These are phyloP conservation scores for Myriosclerotinia duriaeana DNA, from an alignment of 2,329 filamentous ascomycete genomes.

Conservation along the genomic window DNA sequence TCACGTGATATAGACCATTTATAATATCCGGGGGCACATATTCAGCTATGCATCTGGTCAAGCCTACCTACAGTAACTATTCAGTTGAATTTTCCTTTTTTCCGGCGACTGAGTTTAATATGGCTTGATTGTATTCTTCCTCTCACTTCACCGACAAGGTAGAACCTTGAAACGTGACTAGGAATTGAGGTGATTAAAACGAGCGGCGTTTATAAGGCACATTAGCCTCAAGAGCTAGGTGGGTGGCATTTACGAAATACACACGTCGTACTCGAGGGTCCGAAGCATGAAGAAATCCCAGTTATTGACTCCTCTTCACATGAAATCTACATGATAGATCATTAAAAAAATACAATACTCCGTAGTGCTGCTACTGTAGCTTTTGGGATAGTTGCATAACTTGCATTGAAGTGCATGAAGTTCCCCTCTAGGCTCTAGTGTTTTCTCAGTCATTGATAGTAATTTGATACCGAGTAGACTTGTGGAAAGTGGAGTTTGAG, in stretches of 20 bases:
- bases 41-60: constrained; percentile 5
- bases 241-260: constrained; percentile 11
- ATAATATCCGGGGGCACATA: neutral
- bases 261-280: neutral
- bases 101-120: neutral
- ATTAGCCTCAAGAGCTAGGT: neutral
- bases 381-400: neutral
- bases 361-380: neutral
- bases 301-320: neutral
- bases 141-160: neutral
- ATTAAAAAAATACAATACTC: constrained; percentile 8
- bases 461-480: constrained; percentile 20
- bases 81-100: neutral
- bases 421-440: neutral
- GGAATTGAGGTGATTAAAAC: constrained; percentile 9
- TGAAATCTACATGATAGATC: constrained; percentile 12
- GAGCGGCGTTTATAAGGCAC: neutral
- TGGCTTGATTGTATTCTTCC: neutral
- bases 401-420: constrained; percentile 8
- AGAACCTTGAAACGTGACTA: neutral
- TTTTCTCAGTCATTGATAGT: neutral
- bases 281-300: neutral
- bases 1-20: constrained; percentile 2
- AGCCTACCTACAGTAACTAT: neutral
- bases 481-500: constrained; percentile 10